phyloP scores from a whole-genome alignment of 805 yeast species.

The Myxozyma kluyveri region DNA sequence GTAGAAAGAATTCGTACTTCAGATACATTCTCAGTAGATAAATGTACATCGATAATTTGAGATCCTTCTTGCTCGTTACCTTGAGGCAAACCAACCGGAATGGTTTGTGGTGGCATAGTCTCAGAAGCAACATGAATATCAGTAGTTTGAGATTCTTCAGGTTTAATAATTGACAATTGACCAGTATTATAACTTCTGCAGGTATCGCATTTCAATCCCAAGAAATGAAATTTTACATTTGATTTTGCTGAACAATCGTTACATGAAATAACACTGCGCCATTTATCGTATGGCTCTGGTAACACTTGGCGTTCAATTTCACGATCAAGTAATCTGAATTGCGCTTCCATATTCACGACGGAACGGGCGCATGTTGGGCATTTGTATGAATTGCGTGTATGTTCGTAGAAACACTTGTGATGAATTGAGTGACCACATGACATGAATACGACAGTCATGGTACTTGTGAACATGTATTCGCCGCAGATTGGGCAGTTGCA shows the following conservation, averaged over 20 bases:
- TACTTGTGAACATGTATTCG: slow-evolving; percentile 82
- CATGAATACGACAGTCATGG: slow-evolving; percentile 84
- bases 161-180: slow-evolving; percentile 67
- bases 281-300: slow-evolving; percentile 73
- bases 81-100: neutral
- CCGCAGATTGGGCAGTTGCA: slow-evolving; percentile 92
- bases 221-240: slow-evolving; percentile 69
- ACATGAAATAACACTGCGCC: slow-evolving; percentile 75
- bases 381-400: slow-evolving; percentile 70
- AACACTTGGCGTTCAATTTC: slow-evolving; percentile 74
- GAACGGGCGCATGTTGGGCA: slow-evolving; percentile 90
- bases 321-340: slow-evolving; percentile 79
- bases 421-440: slow-evolving; percentile 93
- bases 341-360: slow-evolving; percentile 80
- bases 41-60: neutral
- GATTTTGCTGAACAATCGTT: slow-evolving; percentile 87
- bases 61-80: slow-evolving; percentile 1
- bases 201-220: slow-evolving; percentile 83
- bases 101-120: neutral
- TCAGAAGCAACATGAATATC: slow-evolving; percentile 32
- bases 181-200: slow-evolving; percentile 86
- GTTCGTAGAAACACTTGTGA: slow-evolving; percentile 75
- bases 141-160: no score
- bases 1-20: neutral
- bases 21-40: no score